Evolutionary conservation across 257 asterid genomes (phyloP), one percentile per base, ranked within the genome.

Genomic region (Lycium barbarum): DNA sequence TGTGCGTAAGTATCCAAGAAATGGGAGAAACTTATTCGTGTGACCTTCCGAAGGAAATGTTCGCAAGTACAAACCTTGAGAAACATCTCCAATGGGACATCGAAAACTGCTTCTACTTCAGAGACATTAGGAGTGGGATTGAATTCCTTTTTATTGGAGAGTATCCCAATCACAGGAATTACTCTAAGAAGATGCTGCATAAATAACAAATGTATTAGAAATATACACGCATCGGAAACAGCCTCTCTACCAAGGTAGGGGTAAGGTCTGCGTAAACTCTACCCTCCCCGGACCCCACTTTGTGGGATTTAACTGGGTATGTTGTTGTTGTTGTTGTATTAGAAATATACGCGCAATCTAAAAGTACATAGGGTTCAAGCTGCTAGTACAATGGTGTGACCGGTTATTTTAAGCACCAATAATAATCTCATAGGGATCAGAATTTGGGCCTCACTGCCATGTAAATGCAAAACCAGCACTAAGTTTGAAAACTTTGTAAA

Each of bases 61-160:
- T 47, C 20, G 38, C 36, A 6, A 36, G 79, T 36, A 84, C 51
- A 33, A 71, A 96, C 99, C 97, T 93, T 93, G 89, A 96, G 95
- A 90, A 96, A 96, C 98, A 96, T 93, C 89, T 93, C 99, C 91
- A 96, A 91, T 13, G 99, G 99, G 57, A 96, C 98, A 62, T 95
- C 97, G 83, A 96, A 96, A 73, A 96, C 90, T 61, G 87, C 89
- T 85, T 96, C 98, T 12, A 96, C 99, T 89, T 96, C 99, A 73
- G 88, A 97, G 82, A 92, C 84, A 92, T 93, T 93, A 6, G 94
- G 98, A 45, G 86, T 59, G 58, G 98, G 97, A 79, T 66, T 84
- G 83, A 93, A 95, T 86, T 90, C 93, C 18, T 90, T 89, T 88
- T 89, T 92, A 90, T 93, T 91, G 79, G 94, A 87, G 72, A 96